A percentile compares a stretch with the other conserved stretches of the same genome.
phyloP scores from a whole-genome alignment of 257 asterid genomes.

The Capsicum chinense region DNA sequence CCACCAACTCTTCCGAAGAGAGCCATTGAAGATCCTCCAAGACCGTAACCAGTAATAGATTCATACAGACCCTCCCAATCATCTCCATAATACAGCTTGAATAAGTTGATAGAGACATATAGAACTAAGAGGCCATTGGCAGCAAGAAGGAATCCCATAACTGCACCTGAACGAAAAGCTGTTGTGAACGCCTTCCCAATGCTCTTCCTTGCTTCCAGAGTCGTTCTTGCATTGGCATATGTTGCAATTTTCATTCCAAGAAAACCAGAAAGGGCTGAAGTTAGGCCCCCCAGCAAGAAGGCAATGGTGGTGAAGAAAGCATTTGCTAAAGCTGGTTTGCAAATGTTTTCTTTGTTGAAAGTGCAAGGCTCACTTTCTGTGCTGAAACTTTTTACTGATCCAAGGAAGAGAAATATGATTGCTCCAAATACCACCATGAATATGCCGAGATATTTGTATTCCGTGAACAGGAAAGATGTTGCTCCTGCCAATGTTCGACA shows the following conservation, averaged over 20 bases:
- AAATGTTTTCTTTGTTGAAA: slow-evolving; percentile 42
- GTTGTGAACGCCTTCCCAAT: slow-evolving; percentile 52
- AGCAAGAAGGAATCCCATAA: slow-evolving; percentile 64
- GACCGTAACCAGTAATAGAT: slow-evolving; percentile 60
- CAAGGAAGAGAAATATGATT: slow-evolving; percentile 56
- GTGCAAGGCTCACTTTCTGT: slow-evolving; percentile 54
- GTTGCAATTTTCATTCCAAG: slow-evolving; percentile 66
- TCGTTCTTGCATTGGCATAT: slow-evolving; percentile 56
- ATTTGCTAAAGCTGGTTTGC: slow-evolving; percentile 60
- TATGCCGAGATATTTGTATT: slow-evolving; percentile 54
- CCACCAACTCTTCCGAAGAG: slow-evolving; percentile 63
- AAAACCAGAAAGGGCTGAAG: slow-evolving; percentile 57
- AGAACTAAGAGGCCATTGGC: slow-evolving; percentile 56
- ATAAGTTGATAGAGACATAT: slow-evolving; percentile 48
- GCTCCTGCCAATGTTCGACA: slow-evolving; percentile 42
- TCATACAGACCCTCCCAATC: slow-evolving; percentile 64
- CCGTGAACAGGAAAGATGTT: slow-evolving; percentile 59
- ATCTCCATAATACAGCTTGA: slow-evolving; percentile 52
- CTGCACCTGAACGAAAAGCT: slow-evolving; percentile 58
- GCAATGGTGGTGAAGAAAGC: slow-evolving; percentile 53
- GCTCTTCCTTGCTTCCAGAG: slow-evolving; percentile 55
- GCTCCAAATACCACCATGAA: slow-evolving; percentile 57
- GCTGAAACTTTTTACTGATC: slow-evolving; percentile 58
- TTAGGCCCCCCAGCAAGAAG: slow-evolving; percentile 52
- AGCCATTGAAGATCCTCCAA: slow-evolving; percentile 65